phyloP scores from a whole-genome alignment of 2,329 filamentous ascomycete species.

The Sclerotinia minor region DNA sequence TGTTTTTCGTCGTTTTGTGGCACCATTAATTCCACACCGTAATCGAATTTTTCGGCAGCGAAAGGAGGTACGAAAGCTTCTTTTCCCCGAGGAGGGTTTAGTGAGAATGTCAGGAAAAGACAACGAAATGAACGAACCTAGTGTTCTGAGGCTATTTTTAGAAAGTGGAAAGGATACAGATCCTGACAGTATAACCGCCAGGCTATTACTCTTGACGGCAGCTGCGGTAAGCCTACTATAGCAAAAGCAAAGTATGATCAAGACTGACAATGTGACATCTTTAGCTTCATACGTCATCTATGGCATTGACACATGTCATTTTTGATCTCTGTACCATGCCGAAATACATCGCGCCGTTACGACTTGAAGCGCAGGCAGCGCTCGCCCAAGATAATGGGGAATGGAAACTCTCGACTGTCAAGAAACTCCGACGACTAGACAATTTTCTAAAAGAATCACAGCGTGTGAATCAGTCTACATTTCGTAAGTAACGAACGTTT shows the following conservation, averaged over 20 bases:
- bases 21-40: too few relatives aligned
- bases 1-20: too few relatives aligned
- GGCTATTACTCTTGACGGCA: too few relatives aligned
- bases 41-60: too few relatives aligned
- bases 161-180: too few relatives aligned
- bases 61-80: too few relatives aligned
- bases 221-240: not conserved
- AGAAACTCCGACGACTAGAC: not conserved
- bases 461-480: not conserved
- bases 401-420: not conserved
- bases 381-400: not conserved
- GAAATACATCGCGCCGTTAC: not conserved
- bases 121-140: too few relatives aligned
- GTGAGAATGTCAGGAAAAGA: too few relatives aligned
- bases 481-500: too few relatives aligned
- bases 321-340: not conserved
- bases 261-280: not conserved
- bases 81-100: too few relatives aligned
- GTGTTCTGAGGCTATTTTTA: too few relatives aligned
- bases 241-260: not conserved
- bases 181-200: too few relatives aligned
- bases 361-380: not conserved
- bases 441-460: conserved; percentile 6
- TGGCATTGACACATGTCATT: not conserved
- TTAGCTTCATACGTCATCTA: conserved; percentile 4